Percentiles rank a stretch among this genome's conserved stretches.
Conservation (phyloP, 192 early-diverging fungal species). For the Gigaspora rosea region DNA sequence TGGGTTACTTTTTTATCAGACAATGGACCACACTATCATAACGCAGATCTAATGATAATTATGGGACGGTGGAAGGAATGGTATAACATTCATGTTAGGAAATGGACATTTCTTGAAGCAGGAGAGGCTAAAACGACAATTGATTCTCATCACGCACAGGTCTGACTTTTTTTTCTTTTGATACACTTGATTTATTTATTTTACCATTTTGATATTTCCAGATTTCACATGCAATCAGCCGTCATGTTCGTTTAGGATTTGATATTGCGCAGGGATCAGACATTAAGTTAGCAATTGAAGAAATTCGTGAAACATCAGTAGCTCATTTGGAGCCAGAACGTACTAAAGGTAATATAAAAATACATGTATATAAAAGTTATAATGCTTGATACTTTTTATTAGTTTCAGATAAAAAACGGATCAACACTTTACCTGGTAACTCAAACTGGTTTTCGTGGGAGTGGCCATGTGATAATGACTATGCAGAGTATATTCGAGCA, state of each 20-base stretch:
- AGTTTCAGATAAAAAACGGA: not conserved
- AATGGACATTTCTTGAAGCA: not conserved
- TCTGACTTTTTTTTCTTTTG: not conserved
- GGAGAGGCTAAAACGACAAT: slow-evolving; percentile 1
- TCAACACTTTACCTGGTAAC: not conserved
- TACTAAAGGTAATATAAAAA: not conserved
- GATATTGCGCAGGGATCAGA: not conserved
- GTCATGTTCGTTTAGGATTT: not conserved
- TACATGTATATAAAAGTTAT: not conserved
- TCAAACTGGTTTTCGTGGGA: too few relatives aligned
- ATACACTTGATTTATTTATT: not conserved
- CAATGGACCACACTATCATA: not conserved
- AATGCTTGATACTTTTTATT: not conserved
- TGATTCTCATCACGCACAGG: not conserved
- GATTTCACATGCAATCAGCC: not conserved
- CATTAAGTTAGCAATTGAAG: not conserved
- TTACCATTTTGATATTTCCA: not conserved
- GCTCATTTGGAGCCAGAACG: not conserved
- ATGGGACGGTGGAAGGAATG: not conserved
- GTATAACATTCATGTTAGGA: not conserved
- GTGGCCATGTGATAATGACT: not conserved
- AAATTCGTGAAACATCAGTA: not conserved
- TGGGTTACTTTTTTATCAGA: too few relatives aligned
- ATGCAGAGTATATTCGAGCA: not conserved
- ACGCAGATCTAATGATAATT: slow-evolving; percentile 2